Conservation (phyloP, 2,329 filamentous ascomycete species). For the Parafenestella ontariensis region DNA sequence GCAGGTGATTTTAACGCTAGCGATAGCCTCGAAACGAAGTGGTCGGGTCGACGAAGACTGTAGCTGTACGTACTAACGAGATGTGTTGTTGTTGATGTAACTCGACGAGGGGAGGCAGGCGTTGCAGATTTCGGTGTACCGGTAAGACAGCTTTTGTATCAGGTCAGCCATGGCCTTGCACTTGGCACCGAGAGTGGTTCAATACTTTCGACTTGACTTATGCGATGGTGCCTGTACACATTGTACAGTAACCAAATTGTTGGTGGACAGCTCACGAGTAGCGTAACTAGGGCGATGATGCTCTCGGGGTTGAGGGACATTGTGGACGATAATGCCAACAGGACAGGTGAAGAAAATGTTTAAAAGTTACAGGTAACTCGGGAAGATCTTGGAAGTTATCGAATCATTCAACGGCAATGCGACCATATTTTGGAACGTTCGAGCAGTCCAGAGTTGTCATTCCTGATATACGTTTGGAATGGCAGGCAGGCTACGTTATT, state of each 20-base stretch:
- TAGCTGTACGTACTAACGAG: neutral
- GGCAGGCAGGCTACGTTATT: neutral
- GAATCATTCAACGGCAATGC: no score
- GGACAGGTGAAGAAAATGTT: neutral
- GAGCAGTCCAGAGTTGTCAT: neutral
- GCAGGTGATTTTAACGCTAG: neutral
- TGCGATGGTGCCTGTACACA: neutral
- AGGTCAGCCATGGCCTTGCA: neutral
- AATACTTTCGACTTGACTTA: neutral
- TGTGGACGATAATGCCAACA: neutral
- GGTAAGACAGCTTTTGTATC: neutral
- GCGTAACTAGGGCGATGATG: slow-evolving; percentile 13
- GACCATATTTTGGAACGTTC: neutral
- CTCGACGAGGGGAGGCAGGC: neutral
- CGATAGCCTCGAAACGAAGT: neutral
- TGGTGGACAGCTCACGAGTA: slow-evolving; percentile 12
- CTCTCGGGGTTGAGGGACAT: slow-evolving; percentile 14
- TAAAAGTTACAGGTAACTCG: no score
- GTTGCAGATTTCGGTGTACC: neutral
- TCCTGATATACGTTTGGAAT: neutral
- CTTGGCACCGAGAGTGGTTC: neutral
- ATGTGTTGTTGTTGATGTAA: neutral
- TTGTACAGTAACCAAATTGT: slow-evolving; percentile 9
- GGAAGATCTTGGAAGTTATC: no score
- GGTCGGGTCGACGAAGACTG: neutral